Percentiles rank a stretch among this genome's conserved stretches.
phyloP scores from a whole-genome alignment of 2,329 filamentous ascomycete species.

The Magnaporthiopsis incrustans region DNA sequence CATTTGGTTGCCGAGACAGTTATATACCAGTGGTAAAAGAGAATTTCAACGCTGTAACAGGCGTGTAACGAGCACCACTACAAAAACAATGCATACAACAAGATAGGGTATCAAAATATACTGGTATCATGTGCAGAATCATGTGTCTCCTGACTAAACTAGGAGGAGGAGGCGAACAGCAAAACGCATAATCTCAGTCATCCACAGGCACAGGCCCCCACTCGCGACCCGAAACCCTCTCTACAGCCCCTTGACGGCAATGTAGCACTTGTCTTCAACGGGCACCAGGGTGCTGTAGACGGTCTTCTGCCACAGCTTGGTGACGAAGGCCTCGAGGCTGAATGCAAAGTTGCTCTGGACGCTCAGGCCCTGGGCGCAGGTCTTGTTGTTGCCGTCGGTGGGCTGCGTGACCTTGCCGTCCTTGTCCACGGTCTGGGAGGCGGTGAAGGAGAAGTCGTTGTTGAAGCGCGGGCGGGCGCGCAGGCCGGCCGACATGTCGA shows the following conservation, averaged over 20 bases:
- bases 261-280: constrained; percentile 20
- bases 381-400: constrained; percentile 8
- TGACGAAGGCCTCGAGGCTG: constrained; percentile 17
- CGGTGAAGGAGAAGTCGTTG: constrained; percentile 16
- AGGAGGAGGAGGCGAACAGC: too few relatives aligned
- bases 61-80: too few relatives aligned
- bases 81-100: too few relatives aligned
- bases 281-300: constrained; percentile 19
- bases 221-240: too few relatives aligned
- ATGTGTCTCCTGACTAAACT: too few relatives aligned
- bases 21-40: too few relatives aligned
- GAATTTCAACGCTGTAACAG: too few relatives aligned
- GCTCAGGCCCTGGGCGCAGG: constrained; percentile 17
- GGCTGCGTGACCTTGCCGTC: constrained; percentile 11
- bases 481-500: constrained; percentile 20
- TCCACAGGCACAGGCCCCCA: too few relatives aligned
- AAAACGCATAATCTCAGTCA: too few relatives aligned
- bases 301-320: constrained; percentile 18
- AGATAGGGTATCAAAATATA: too few relatives aligned
- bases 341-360: constrained; percentile 20
- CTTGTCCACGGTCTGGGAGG: constrained; percentile 13
- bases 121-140: too few relatives aligned
- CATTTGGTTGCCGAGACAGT: too few relatives aligned
- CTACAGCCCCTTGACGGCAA: constrained; percentile 9
- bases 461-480: constrained; percentile 19